A percentile compares a stretch with the other conserved stretches of the same genome.
These are phyloP conservation scores for Globisporangium solare DNA, from an alignment of 352 stramenopile species.

Conservation along the genomic window DNA sequence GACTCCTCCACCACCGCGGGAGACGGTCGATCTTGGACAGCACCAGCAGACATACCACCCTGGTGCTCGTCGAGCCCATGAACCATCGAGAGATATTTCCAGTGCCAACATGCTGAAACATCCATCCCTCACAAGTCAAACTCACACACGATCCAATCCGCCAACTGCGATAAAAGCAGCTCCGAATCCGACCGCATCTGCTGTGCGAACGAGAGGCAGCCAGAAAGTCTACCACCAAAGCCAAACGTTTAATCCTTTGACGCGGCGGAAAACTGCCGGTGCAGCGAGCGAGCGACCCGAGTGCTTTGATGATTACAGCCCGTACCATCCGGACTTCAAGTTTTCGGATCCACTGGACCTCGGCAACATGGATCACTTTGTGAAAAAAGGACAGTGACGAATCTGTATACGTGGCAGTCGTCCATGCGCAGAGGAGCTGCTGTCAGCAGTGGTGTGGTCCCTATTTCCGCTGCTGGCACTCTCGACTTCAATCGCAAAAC, in stretches of 20 bases:
- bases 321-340: slow-evolving; percentile 67
- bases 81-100: neutral
- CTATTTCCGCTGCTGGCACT: neutral
- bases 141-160: neutral
- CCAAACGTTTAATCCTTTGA: slow-evolving; percentile 3
- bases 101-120: neutral
- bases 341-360: slow-evolving; percentile 30
- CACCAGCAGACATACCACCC: neutral
- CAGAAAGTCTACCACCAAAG: neutral
- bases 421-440: neutral
- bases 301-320: slow-evolving; percentile 81
- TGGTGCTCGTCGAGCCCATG: too few relatives aligned
- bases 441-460: neutral
- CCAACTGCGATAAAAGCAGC: neutral
- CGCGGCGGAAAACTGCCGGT: slow-evolving; percentile 9
- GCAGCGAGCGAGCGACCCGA: slow-evolving; percentile 19
- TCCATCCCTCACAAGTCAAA: neutral
- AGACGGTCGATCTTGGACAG: neutral
- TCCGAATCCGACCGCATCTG: neutral
- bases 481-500: slow-evolving; percentile 27
- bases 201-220: neutral
- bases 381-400: neutral
- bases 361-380: slow-evolving; percentile 25
- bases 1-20: slow-evolving; percentile 1
- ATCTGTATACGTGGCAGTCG: slow-evolving; percentile 4